Conservation (phyloP, 2,329 filamentous ascomycete genomes). For the Cercospora sp. region DNA sequence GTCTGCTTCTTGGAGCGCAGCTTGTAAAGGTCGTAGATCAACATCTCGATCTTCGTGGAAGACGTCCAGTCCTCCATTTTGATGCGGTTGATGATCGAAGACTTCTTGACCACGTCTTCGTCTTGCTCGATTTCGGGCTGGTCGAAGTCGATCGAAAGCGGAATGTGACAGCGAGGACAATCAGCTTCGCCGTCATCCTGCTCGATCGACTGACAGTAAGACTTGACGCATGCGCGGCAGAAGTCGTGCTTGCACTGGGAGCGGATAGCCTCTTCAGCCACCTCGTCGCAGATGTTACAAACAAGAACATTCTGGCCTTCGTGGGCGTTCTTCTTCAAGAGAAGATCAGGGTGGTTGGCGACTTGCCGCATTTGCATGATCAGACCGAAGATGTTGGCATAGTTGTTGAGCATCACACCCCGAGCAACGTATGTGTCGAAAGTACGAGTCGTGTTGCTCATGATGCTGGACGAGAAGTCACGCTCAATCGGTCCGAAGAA, state of each 20-base stretch:
- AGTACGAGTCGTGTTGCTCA: conserved; percentile 82
- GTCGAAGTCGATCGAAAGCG: conserved; percentile 85
- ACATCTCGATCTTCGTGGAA: conserved; percentile 94
- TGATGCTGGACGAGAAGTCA: conserved; percentile 93
- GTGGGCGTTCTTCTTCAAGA: conserved; percentile 82
- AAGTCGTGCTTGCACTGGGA: conserved; percentile 93
- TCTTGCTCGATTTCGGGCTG: conserved; percentile 95
- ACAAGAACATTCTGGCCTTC: conserved; percentile 88
- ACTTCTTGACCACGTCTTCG: conserved; percentile 83
- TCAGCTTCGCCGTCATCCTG: conserved; percentile 61
- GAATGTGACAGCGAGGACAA: conserved; percentile 90
- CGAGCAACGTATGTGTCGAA: conserved; percentile 96
- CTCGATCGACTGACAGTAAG: conserved; percentile 76
- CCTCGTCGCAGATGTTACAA: conserved; percentile 94
- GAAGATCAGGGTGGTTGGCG: conserved; percentile 90
- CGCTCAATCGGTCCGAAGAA: conserved; percentile 97
- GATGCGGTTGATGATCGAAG: conserved; percentile 96
- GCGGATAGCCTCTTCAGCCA: conserved; percentile 89
- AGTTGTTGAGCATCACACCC: conserved; percentile 91
- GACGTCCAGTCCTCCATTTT: conserved; percentile 99
- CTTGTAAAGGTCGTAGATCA: conserved; percentile 91
- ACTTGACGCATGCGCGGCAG: conserved; percentile 76
- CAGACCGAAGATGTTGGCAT: conserved; percentile 96
- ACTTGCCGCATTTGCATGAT: conserved; percentile 99
- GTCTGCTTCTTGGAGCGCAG: conserved; percentile 89